Conservation (phyloP, 1,139 yeast species). For the Starmera stellimalicola region DNA sequence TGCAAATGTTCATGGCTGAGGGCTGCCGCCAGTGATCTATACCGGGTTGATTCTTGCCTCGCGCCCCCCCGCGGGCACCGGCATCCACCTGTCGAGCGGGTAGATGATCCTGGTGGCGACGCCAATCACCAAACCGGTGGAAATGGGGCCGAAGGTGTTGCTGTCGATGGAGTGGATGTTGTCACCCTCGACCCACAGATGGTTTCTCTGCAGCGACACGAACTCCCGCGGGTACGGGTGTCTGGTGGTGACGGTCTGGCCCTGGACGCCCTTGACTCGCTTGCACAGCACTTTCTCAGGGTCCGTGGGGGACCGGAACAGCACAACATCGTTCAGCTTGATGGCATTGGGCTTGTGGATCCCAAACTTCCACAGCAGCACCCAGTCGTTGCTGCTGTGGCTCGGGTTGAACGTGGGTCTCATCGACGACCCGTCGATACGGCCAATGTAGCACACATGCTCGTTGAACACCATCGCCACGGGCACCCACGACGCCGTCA, state of each 20-base stretch:
- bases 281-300: constrained; percentile 70
- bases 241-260: constrained; percentile 55
- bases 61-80: constrained; percentile 30
- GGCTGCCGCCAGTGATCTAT: too few species aligned
- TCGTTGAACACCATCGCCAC: constrained; percentile 62
- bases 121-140: constrained; percentile 70
- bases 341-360: constrained; percentile 38
- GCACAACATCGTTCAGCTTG: constrained; percentile 60
- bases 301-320: constrained; percentile 69
- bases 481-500: constrained; percentile 59
- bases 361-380: constrained; percentile 59
- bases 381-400: constrained; percentile 50
- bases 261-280: constrained; percentile 65
- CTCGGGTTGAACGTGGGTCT: constrained; percentile 82
- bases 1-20: too few species aligned
- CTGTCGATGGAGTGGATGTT: constrained; percentile 80
- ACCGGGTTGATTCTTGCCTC: too few species aligned
- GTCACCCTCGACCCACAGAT: constrained; percentile 94
- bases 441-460: constrained; percentile 65
- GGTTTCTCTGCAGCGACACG: constrained; percentile 64
- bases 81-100: constrained; percentile 54
- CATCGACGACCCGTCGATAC: constrained; percentile 83
- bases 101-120: constrained; percentile 56
- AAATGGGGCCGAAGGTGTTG: constrained; percentile 77
- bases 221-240: constrained; percentile 55